Base-by-base conservation (phyloP, 768 basidiomycete species). In the Tylopilus plumbeoviolaceoides region DNA sequence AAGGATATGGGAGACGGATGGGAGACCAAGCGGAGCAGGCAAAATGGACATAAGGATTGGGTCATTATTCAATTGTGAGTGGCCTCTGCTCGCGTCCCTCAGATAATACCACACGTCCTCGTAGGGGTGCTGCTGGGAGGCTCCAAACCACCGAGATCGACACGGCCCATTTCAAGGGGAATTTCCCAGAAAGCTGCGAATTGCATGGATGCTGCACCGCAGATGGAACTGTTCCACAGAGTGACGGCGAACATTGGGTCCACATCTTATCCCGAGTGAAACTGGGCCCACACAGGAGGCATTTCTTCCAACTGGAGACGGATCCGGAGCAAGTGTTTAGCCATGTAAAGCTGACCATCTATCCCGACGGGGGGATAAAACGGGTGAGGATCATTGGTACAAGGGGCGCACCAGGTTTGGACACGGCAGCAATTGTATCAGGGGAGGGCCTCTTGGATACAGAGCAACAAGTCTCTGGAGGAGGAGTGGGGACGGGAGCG, bases 1-100 rank as follows among this genome's bases (percentile, higher is more conserved):
- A 85, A 84, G 65, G 87, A 95, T 62, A 99, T 99, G 93, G 85
- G 94, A 5, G 95, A 97, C 64, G 97, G 97, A 5, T 99, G 97
- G 97, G 97, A 99, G 72, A 98, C 95, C 4, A 92, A 89, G 67
- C 78, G 97, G 55, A 95, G 89, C 63, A 78, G 91, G 48, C 75
- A 73, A 40, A 78, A 79, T 49, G 91, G 79, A 36, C 93, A 94
- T 70, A 89, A 83, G 44, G 95, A 98, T 62, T 98, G 92, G 90
- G 90, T 81, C 5, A 79, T 98, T 53, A 84, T 95, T 51, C 89
- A 86, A 72, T 73, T 99, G 91, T 93, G 64, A 67, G 53, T 0
- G n/a, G 41, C 74, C 14, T 49, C 28, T 48, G 50, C 28, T 48
- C 4, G 27, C 48, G 53, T 43, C 40, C 17, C 23, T 23, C 45